These are phyloP conservation scores for Penicillium fuscoglaucum DNA, from an alignment of 2,329 filamentous ascomycete species.

Conservation along the genomic window DNA sequence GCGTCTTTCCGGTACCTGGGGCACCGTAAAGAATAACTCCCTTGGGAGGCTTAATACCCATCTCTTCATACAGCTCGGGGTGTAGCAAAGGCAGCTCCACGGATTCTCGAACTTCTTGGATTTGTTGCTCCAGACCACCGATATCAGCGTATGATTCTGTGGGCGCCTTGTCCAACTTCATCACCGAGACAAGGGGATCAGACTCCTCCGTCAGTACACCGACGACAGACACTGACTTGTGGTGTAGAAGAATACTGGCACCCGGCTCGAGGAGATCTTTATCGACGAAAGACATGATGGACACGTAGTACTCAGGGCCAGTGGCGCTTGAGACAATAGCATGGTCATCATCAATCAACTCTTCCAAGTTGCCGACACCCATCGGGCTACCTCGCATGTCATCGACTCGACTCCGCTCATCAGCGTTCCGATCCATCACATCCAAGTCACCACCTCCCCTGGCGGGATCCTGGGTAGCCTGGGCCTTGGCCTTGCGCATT, in stretches of 20 bases:
- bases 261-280: slow-evolving; percentile 97
- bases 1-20: slow-evolving; percentile 93
- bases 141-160: slow-evolving; percentile 99
- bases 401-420: slow-evolving; percentile 91
- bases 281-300: slow-evolving; percentile 99
- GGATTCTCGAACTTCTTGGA: slow-evolving; percentile 96
- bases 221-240: slow-evolving; percentile 97
- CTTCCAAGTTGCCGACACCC: slow-evolving; percentile 95
- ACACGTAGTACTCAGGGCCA: slow-evolving; percentile 97
- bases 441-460: slow-evolving; percentile 68
- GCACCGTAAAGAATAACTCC: slow-evolving; percentile 98
- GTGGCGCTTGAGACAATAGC: slow-evolving; percentile 97
- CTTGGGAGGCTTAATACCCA: slow-evolving; percentile 99
- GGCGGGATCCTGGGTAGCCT: slow-evolving; percentile 56
- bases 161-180: slow-evolving; percentile 98
- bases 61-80: slow-evolving; percentile 97
- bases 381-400: slow-evolving; percentile 98
- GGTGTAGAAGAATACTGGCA: slow-evolving; percentile 89
- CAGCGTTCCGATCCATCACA: slow-evolving; percentile 81
- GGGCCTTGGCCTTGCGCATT: slow-evolving; percentile 84
- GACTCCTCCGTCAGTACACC: slow-evolving; percentile 95
- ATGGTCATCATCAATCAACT: slow-evolving; percentile 99
- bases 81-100: slow-evolving; percentile 93
- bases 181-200: slow-evolving; percentile 92
- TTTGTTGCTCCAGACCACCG: slow-evolving; percentile 90